Conservation (phyloP, 225 moss, liverwort and hornwort genomes). For the Asterella californica region DNA sequence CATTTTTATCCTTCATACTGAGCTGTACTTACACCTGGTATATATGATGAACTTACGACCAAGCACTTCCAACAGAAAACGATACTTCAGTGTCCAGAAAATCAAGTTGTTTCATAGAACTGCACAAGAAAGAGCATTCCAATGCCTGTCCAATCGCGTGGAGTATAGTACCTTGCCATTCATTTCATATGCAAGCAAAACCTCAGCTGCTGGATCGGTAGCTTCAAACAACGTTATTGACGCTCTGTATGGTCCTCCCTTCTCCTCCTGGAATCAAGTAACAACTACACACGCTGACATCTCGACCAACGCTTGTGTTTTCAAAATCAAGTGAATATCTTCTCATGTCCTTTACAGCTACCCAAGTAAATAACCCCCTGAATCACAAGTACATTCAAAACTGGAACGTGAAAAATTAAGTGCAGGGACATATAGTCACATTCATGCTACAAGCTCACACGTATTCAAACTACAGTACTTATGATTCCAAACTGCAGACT, state of each 20-base stretch:
- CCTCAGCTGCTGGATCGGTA: slow-evolving; percentile 53
- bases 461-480: background rate
- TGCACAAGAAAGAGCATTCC: background rate
- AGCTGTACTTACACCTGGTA: background rate
- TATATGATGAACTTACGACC: background rate
- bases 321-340: background rate
- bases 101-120: background rate
- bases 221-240: slow-evolving; percentile 66
- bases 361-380: no score
- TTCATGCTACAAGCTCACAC: background rate
- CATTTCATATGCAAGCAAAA: slow-evolving; percentile 81
- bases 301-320: no score
- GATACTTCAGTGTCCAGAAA: background rate
- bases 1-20: background rate
- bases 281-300: background rate
- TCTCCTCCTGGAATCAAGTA: slow-evolving; percentile 51
- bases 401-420: background rate
- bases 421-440: no score
- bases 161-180: slow-evolving; percentile 49
- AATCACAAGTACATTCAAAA: background rate
- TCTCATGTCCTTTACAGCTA: background rate
- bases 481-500: background rate
- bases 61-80: background rate
- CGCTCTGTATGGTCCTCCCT: slow-evolving; percentile 64
- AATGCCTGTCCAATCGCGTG: background rate